Conservation (phyloP, 2,329 filamentous ascomycete genomes). For the Ophiostoma tasmaniense region DNA sequence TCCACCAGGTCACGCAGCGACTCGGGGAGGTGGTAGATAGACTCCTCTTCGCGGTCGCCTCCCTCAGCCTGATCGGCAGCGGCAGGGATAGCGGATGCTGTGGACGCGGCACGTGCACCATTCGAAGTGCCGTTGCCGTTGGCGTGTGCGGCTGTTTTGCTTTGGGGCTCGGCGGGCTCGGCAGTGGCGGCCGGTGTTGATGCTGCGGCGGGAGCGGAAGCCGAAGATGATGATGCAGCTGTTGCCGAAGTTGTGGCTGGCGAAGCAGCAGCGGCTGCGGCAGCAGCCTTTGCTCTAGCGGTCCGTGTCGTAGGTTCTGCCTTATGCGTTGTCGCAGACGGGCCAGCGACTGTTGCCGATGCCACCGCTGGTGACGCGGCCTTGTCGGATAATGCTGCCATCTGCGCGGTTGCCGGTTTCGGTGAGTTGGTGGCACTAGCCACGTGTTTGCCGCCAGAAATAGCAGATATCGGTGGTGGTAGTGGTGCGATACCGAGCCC, state of each 20-base stretch:
- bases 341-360: slow-evolving; percentile 21
- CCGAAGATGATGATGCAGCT: slow-evolving; percentile 18
- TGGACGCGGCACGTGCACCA: slow-evolving; percentile 29
- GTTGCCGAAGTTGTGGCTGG: slow-evolving; percentile 16
- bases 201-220: background rate
- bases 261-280: slow-evolving; percentile 20
- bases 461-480: slow-evolving; percentile 71
- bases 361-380: slow-evolving; percentile 25
- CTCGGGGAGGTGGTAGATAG: slow-evolving; percentile 84
- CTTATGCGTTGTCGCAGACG: slow-evolving; percentile 24
- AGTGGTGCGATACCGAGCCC: slow-evolving; percentile 89
- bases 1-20: slow-evolving; percentile 84
- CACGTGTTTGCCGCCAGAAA: slow-evolving; percentile 40
- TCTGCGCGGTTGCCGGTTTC: slow-evolving; percentile 39
- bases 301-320: slow-evolving; percentile 27
- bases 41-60: slow-evolving; percentile 58
- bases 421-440: slow-evolving; percentile 52
- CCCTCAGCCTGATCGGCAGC: slow-evolving; percentile 37
- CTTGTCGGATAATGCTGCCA: slow-evolving; percentile 31
- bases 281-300: slow-evolving; percentile 34
- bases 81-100: slow-evolving; percentile 21
- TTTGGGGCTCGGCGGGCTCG: slow-evolving; percentile 32
- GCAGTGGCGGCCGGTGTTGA: slow-evolving; percentile 23
- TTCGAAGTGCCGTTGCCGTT: background rate
- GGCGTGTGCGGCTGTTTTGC: slow-evolving; percentile 2